Evolutionary conservation across 169 alveolate genomes (phyloP).

Genomic region (Toxoplasma gondii): DNA sequence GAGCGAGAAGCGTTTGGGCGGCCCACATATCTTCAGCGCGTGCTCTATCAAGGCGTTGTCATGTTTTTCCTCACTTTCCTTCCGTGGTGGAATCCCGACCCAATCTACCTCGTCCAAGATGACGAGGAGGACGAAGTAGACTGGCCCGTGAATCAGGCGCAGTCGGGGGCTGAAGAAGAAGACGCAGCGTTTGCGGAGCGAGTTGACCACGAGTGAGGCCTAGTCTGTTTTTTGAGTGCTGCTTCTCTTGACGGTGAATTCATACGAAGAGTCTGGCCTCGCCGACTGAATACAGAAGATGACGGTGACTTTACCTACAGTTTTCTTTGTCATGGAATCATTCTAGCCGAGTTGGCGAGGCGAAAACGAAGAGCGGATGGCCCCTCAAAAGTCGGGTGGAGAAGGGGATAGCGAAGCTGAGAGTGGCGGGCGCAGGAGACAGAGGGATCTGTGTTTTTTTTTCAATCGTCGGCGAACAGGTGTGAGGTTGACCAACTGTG

Average conservation of each 20-base stretch:
- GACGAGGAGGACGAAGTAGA: slow-evolving; percentile 41
- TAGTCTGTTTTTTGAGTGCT: not conserved
- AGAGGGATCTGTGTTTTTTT: not conserved
- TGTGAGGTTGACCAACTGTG: no score
- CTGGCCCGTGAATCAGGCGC: not conserved
- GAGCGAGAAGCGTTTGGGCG: not conserved
- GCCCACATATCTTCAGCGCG: slow-evolving; percentile 39
- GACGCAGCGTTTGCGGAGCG: not conserved
- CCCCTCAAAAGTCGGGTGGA: no score
- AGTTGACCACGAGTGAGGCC: not conserved
- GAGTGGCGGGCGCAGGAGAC: not conserved
- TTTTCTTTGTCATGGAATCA: no score
- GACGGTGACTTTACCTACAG: no score
- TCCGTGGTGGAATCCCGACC: slow-evolving; percentile 65
- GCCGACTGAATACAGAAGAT: no score
- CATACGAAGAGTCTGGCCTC: not conserved
- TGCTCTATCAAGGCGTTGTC: slow-evolving; percentile 50
- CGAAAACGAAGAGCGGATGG: no score
- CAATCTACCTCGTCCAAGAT: not conserved
- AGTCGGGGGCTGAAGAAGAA: not conserved
- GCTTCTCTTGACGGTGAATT: not conserved
- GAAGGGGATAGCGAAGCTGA: not conserved
- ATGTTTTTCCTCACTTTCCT: slow-evolving; percentile 54
- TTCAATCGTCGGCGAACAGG: no score
- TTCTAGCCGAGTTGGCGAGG: no score